A percentile compares a stretch with the other conserved stretches of the same genome.
phyloP scores from a whole-genome alignment of 1,139 yeast species.

The Diutina rugosa region DNA sequence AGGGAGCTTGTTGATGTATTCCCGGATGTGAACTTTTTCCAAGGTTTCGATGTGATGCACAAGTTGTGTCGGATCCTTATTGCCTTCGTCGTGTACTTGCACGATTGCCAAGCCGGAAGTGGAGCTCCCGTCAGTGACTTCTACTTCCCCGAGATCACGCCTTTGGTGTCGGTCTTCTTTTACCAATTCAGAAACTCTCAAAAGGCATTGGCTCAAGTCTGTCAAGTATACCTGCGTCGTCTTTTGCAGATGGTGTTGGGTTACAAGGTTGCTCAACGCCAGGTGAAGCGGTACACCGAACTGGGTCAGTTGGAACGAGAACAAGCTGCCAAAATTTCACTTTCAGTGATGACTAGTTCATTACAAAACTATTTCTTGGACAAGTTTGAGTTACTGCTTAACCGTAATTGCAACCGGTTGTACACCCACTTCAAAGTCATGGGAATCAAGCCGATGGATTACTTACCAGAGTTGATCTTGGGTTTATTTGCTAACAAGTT shows the following conservation, averaged over 20 bases:
- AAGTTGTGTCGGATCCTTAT: background rate
- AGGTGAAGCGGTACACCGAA: background rate
- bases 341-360: background rate
- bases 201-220: conserved; percentile 1
- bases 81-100: background rate
- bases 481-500: background rate
- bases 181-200: conserved; percentile 1
- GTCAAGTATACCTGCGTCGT: background rate
- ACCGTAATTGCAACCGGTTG: background rate
- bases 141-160: background rate
- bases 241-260: background rate
- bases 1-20: background rate
- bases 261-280: background rate
- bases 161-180: background rate
- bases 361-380: background rate
- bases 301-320: background rate
- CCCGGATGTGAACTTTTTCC: conserved; percentile 2
- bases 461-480: background rate
- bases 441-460: background rate
- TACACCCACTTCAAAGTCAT: conserved; percentile 1
- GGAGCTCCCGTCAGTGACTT: background rate
- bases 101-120: background rate
- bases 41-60: conserved; percentile 1
- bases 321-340: background rate
- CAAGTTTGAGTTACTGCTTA: background rate